A percentile compares a stretch with the other conserved stretches of the same genome.
Evolutionary conservation across 768 basidiomycete genomes (phyloP).

Genomic region (Panellus pusillus): DNA sequence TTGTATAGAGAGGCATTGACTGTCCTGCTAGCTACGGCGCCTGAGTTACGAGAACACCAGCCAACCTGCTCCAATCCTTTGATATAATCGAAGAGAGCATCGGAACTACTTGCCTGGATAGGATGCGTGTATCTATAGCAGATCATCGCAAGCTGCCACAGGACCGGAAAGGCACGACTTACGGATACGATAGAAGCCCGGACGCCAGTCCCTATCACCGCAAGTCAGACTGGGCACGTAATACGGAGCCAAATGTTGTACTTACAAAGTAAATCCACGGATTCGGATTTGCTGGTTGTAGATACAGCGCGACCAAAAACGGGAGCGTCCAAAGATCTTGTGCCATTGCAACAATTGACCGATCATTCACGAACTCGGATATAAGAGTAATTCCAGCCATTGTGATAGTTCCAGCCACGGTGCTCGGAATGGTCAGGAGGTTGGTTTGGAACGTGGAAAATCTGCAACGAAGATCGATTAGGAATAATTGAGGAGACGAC

Average conservation of each 20-base stretch:
- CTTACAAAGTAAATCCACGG: slow-evolving; percentile 56
- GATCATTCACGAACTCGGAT: slow-evolving; percentile 54
- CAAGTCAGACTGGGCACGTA: neutral
- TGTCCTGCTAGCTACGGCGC: slow-evolving; percentile 58
- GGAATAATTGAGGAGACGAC: neutral
- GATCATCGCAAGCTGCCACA: slow-evolving; percentile 16
- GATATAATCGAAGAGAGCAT: too few species aligned
- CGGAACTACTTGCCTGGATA: slow-evolving; percentile 36
- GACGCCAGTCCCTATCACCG: slow-evolving; percentile 38
- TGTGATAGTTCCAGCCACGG: slow-evolving; percentile 49
- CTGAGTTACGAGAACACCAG: slow-evolving; percentile 62
- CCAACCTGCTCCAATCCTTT: slow-evolving; percentile 33
- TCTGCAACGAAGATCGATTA: slow-evolving; percentile 27
- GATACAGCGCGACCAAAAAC: slow-evolving; percentile 57
- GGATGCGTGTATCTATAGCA: slow-evolving; percentile 45
- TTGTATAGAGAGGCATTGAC: slow-evolving; percentile 63
- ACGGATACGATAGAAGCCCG: slow-evolving; percentile 48
- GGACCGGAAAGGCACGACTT: slow-evolving; percentile 17
- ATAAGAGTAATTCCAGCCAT: slow-evolving; percentile 51
- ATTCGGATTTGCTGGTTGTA: slow-evolving; percentile 46
- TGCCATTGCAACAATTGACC: slow-evolving; percentile 53
- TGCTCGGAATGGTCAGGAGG: slow-evolving; percentile 58
- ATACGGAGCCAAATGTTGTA: neutral
- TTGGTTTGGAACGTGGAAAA: slow-evolving; percentile 65
- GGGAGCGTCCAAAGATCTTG: slow-evolving; percentile 62